phyloP scores from a whole-genome alignment of 192 early-diverging fungal genomes.

The Helicostylum pulchrum region DNA sequence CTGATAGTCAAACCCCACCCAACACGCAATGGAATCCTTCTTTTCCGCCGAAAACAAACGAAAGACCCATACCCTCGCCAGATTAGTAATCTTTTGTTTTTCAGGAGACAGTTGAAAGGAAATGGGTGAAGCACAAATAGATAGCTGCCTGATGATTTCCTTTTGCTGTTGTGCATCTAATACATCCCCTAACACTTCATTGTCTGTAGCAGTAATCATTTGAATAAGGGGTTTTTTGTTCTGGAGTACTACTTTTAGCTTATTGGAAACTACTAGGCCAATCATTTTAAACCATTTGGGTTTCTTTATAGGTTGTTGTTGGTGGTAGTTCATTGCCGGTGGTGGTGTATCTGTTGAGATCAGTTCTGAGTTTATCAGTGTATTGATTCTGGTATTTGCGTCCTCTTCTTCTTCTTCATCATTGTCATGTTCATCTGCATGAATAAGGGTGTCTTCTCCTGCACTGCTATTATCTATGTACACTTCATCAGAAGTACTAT shows the following conservation, averaged over 20 bases:
- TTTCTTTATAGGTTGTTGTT: too few species aligned
- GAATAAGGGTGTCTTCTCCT: not conserved
- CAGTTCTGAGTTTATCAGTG: not conserved
- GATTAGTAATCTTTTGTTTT: not conserved
- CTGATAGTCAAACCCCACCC: conserved; percentile 16
- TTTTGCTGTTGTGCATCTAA: not conserved
- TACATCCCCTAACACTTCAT: not conserved
- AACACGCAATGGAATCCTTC: not conserved
- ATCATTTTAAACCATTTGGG: too few species aligned
- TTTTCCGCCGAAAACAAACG: not conserved
- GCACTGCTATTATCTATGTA: not conserved
- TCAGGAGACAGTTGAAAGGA: not conserved
- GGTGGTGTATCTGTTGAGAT: not conserved
- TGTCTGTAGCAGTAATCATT: not conserved
- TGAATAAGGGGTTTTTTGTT: not conserved
- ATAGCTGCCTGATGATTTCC: not conserved
- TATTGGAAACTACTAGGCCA: too few species aligned
- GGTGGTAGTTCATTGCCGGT: too few species aligned
- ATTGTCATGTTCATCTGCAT: not conserved
- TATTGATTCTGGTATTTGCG: not conserved
- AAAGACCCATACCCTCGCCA: conserved; percentile 15
- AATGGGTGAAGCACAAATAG: not conserved
- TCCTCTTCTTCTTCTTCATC: not conserved
- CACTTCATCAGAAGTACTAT: not conserved
- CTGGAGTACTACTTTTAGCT: too few species aligned